A percentile compares a stretch with the other conserved stretches of the same genome.
These are phyloP conservation scores for Chrysanthemum seticuspe DNA, from an alignment of 129 eudicot species.

Conservation along the genomic window DNA sequence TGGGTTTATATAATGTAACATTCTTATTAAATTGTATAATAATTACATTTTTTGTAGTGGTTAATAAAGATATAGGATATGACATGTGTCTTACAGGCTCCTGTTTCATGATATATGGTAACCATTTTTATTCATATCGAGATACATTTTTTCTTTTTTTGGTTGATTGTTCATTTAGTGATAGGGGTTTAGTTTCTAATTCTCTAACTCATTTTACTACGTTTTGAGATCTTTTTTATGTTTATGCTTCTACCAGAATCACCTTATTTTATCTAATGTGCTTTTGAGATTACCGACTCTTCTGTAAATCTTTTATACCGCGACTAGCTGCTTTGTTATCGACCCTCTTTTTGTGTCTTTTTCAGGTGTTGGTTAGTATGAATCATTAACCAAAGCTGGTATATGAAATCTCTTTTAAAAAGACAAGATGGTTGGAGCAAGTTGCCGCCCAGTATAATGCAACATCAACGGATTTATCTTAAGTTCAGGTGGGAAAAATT, in stretches of 20 bases:
- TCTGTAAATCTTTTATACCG: too few species aligned
- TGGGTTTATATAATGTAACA: neutral
- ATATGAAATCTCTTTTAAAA: conserved; percentile 67
- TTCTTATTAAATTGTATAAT: neutral
- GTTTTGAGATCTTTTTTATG: neutral
- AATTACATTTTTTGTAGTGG: conserved; percentile 55
- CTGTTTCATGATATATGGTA: too few species aligned
- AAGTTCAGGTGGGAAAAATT: neutral
- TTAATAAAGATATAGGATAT: conserved; percentile 40
- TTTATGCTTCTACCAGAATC: conserved; percentile 1
- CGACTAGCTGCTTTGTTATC: too few species aligned
- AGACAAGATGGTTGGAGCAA: conserved; percentile 72
- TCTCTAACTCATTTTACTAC: neutral
- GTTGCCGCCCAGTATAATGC: conserved; percentile 66
- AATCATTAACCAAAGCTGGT: conserved; percentile 86
- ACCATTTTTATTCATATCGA: too few species aligned
- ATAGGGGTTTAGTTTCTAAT: conserved; percentile 20
- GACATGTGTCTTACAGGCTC: too few species aligned
- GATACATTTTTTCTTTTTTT: too few species aligned
- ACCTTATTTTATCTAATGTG: neutral
- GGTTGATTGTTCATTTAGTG: too few species aligned
- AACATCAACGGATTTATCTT: too few species aligned
- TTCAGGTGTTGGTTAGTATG: conserved; percentile 78
- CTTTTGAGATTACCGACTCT: neutral
- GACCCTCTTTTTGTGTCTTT: neutral